These are phyloP conservation scores for Ceratonia siliqua DNA, from an alignment of 306 rosid species.

Conservation along the genomic window DNA sequence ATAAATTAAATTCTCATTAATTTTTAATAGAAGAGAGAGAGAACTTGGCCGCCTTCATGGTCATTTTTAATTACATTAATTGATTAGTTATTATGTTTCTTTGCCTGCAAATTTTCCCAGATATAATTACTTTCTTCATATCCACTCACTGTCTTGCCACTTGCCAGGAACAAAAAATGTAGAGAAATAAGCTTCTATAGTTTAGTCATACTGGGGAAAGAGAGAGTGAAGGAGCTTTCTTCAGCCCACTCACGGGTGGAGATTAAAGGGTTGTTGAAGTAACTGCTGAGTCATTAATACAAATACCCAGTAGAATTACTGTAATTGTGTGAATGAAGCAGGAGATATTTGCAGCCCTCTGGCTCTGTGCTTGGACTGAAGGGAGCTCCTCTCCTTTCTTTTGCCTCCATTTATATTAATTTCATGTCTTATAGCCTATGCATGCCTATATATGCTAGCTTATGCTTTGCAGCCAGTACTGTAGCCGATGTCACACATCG, in stretches of 20 bases:
- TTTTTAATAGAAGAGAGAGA: not conserved
- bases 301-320: conserved; percentile 3
- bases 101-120: not conserved
- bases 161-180: not conserved
- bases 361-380: conserved; percentile 51
- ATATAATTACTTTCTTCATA: not conserved
- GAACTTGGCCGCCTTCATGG: not conserved
- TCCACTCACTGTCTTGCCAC: not conserved
- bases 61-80: not conserved
- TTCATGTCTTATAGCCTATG: no score
- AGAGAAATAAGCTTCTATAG: not conserved
- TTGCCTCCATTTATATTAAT: no score
- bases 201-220: conserved; percentile 15
- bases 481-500: conserved; percentile 33
- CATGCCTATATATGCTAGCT: not conserved
- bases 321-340: conserved; percentile 40
- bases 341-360: conserved; percentile 41
- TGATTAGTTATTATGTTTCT: not conserved
- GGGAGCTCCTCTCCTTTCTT: conserved; percentile 56
- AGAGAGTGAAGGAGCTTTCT: conserved; percentile 48
- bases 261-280: conserved; percentile 31
- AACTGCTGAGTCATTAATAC: conserved; percentile 38
- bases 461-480: not conserved
- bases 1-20: not conserved
- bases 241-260: conserved; percentile 40